Conservation (phyloP, 176 grass and related monocot genomes). For the Luzula sylvatica region DNA sequence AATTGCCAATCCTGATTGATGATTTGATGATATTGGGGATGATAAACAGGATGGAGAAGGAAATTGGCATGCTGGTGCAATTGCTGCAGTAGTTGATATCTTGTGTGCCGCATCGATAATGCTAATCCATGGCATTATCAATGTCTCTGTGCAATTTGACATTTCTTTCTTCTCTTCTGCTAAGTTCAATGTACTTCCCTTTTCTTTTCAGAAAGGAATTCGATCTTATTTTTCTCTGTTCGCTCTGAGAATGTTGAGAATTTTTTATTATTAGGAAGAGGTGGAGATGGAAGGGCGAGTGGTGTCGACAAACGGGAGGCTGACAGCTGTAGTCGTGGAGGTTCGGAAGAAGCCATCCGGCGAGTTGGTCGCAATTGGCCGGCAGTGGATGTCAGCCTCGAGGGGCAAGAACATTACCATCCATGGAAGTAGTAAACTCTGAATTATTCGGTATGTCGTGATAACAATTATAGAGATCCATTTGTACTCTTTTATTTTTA, state of each 20-base stretch:
- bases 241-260: not conserved
- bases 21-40: not conserved
- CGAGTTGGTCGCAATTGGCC: conserved; percentile 45
- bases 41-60: conserved; percentile 43
- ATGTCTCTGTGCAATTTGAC: conserved; percentile 62
- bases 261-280: conserved; percentile 38
- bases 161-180: conserved; percentile 54
- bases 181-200: conserved; percentile 38
- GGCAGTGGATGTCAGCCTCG: conserved; percentile 56
- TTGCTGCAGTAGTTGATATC: conserved; percentile 52
- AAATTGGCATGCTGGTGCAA: conserved; percentile 76
- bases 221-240: not conserved
- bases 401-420: conserved; percentile 27
- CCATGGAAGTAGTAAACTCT: conserved; percentile 24
- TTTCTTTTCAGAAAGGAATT: not conserved
- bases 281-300: conserved; percentile 60
- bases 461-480: too few relatives aligned
- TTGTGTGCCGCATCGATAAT: conserved; percentile 72
- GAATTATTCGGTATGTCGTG: too few relatives aligned
- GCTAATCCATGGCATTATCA: conserved; percentile 61
- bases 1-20: not conserved
- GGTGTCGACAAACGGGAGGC: conserved; percentile 39
- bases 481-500: too few relatives aligned
- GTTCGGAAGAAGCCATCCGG: conserved; percentile 43
- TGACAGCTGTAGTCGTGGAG: conserved; percentile 51